Evolutionary conservation across 768 basidiomycete genomes (phyloP), one percentile per base, ranked within the genome.

Genomic region (Cystofilobasidium capitatum): DNA sequence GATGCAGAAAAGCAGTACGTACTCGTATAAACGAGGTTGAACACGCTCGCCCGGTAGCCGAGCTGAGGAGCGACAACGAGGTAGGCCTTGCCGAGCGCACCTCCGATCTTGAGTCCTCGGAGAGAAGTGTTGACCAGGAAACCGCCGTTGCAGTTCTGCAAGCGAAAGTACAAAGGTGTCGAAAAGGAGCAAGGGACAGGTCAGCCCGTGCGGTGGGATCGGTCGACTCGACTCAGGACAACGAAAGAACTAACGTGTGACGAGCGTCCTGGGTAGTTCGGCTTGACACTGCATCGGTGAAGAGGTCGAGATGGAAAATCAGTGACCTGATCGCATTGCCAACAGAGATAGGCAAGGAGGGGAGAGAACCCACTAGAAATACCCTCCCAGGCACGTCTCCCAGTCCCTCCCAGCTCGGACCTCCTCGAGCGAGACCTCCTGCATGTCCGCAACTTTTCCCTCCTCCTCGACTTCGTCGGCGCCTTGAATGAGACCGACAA

Each of bases 251-350:
- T 80, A 74, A 88, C 91, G 82, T 91, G 91, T 47, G 88, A 89
- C 12, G 88, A 90, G 69, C 90, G 81, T 45, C 89, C 89, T 9
- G 90, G 91, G 78, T 92, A 93, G 74, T 92, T 92, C 40, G 88
- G 88, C 77, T 89, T 89, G 60, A 89, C 81, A 20, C 86, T 85
- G 66, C 40, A n/a, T n/a, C n/a, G n/a, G n/a, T n/a, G n/a, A n/a
- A n/a, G 40, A 59, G 58, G 10, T 35, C 31, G 31, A 29, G 9
- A 62, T 13, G 22, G 31, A 24, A 24, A 24, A 20, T 29, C 24
- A 14, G 51, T 59, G 14, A 37, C 20, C 47, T 35, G 35, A n/a
- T 45, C 31, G 24, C 47, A 29, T 24, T 10, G 44, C 33, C 64
- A 33, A 45, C 42, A 13, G 65, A 57, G 47, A 12, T 44, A 14